phyloP scores from a whole-genome alignment of 148 eudicot genomes.

The Vaccinium myrtillus region DNA sequence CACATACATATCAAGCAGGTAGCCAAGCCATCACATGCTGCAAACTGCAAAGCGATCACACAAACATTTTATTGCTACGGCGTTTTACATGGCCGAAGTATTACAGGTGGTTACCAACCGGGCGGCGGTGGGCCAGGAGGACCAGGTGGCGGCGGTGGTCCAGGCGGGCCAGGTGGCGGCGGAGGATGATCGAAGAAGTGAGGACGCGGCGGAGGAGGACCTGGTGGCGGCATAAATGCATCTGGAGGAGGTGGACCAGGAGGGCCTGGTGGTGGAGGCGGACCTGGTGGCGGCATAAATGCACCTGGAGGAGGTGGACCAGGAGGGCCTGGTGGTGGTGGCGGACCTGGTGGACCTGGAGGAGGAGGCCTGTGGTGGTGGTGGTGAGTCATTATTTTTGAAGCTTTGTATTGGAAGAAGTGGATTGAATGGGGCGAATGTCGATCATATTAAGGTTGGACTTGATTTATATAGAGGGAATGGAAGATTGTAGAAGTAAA shows the following conservation, averaged over 20 bases:
- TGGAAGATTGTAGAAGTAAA: no score
- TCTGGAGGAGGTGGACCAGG: conserved; percentile 16
- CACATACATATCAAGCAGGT: no score
- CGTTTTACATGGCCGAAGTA: background rate
- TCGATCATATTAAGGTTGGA: no score
- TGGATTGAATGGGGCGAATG: no score
- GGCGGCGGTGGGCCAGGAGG: conserved; percentile 10
- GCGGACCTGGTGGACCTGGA: conserved; percentile 10
- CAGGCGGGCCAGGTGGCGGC: conserved; percentile 20
- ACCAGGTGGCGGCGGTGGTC: conserved; percentile 16
- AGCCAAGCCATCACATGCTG: no score
- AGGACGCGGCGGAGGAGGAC: conserved; percentile 10
- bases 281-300: conserved; percentile 9
- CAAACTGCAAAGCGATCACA: no score
- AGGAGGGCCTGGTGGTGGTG: conserved; percentile 14
- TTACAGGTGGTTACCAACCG: no score
- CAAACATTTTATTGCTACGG: no score
- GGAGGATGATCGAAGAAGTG: background rate
- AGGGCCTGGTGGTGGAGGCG: conserved; percentile 14
- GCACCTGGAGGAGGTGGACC: conserved; percentile 16
- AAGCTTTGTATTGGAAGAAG: no score
- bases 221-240: background rate
- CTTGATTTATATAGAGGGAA: no score
- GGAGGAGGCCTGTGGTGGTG: no score
- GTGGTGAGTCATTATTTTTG: no score